These are phyloP conservation scores for Priceomyces carsonii DNA, from an alignment of 805 yeast species.

Conservation along the genomic window DNA sequence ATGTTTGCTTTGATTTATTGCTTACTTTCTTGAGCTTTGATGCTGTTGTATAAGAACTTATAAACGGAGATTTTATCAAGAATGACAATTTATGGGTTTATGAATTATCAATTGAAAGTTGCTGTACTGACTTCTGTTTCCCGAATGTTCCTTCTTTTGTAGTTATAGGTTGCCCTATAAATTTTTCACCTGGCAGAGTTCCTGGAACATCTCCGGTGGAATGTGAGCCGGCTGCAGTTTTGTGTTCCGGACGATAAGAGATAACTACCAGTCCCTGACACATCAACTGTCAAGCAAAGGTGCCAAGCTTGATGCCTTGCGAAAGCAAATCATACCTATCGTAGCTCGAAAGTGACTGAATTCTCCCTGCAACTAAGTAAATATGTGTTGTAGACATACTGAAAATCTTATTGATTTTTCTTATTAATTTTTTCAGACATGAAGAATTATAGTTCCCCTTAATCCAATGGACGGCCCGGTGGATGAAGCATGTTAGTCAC, in stretches of 20 bases:
- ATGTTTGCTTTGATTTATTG: constrained; percentile 14
- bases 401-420: too few species aligned
- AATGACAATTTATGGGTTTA: neutral
- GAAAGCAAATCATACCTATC: neutral
- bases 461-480: too few species aligned
- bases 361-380: too few species aligned
- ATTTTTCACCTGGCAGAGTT: constrained; percentile 2
- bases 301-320: neutral
- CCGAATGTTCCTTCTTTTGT: neutral
- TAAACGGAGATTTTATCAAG: neutral
- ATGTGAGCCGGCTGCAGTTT: constrained; percentile 25
- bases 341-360: too few species aligned
- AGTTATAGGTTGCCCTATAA: neutral
- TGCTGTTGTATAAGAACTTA: neutral
- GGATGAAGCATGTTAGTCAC: too few species aligned
- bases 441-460: too few species aligned
- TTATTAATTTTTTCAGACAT: too few species aligned
- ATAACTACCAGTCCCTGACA: too few species aligned
- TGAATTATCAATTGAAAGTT: neutral
- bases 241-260: constrained; percentile 6
- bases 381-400: too few species aligned
- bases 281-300: neutral
- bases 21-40: neutral
- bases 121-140: neutral
- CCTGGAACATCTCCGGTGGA: constrained; percentile 20